Evolutionary conservation across 345 rosid species (phyloP).

Genomic region (Populus simonii): DNA sequence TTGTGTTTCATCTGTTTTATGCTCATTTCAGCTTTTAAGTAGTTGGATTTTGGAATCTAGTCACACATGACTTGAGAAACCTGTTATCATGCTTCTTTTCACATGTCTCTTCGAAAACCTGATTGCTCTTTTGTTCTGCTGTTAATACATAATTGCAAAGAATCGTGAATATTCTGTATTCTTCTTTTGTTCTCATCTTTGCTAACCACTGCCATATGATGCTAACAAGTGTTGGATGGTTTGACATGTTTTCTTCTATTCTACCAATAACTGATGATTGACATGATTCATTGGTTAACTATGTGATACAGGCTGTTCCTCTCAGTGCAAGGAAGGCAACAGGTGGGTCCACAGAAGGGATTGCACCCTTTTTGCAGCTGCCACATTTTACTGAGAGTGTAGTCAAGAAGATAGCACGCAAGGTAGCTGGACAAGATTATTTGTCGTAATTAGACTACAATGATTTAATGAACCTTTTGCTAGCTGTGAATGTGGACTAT

Average conservation of each 20-base stretch:
- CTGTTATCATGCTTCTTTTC: neutral
- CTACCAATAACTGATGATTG: neutral
- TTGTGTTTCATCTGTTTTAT: neutral
- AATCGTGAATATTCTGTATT: neutral
- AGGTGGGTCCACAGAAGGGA: slow-evolving; percentile 86
- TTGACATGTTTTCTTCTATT: neutral
- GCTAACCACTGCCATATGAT: neutral
- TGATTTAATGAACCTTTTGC: neutral
- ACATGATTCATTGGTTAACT: slow-evolving; percentile 7
- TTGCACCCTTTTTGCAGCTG: slow-evolving; percentile 90
- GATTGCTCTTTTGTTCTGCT: neutral
- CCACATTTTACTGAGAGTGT: slow-evolving; percentile 83
- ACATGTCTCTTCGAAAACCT: neutral
- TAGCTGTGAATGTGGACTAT: neutral
- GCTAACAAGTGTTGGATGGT: neutral
- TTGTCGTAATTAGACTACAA: neutral
- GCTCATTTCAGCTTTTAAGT: neutral
- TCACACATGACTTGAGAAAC: neutral
- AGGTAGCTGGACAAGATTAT: slow-evolving; percentile 41
- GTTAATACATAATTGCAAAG: neutral
- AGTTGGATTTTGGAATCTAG: neutral
- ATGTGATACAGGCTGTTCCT: slow-evolving; percentile 79
- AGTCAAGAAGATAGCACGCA: slow-evolving; percentile 86
- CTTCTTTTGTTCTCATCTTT: neutral
- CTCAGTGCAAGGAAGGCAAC: slow-evolving; percentile 86